Evolutionary conservation across 2,329 filamentous ascomycete genomes (phyloP).

Genomic region (Helotiales sp.): DNA sequence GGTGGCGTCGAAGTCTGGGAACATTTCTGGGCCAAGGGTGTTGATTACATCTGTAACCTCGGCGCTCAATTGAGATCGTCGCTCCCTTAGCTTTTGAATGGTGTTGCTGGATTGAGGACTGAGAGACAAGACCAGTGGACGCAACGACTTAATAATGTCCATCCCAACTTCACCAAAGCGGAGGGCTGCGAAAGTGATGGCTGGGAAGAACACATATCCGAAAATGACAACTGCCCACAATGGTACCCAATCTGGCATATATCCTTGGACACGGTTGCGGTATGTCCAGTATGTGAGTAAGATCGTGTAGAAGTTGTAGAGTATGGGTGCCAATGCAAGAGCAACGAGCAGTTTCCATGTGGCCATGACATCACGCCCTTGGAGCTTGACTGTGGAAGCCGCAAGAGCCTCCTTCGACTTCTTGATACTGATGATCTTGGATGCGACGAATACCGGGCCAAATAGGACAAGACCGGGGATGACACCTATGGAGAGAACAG

Average conservation of each 20-base stretch:
- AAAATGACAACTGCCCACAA: constrained; percentile 76
- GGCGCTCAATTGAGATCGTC: constrained; percentile 74
- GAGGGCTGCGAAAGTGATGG: constrained; percentile 89
- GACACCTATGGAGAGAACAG: constrained; percentile 77
- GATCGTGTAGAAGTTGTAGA: constrained; percentile 82
- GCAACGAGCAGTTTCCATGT: constrained; percentile 77
- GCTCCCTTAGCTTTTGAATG: constrained; percentile 75
- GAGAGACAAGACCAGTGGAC: constrained; percentile 83
- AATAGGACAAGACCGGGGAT: constrained; percentile 88
- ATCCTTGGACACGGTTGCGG: constrained; percentile 81
- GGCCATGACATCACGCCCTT: constrained; percentile 87
- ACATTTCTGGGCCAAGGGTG: constrained; percentile 92
- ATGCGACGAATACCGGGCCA: constrained; percentile 82
- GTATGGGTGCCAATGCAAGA: constrained; percentile 70
- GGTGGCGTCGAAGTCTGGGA: constrained; percentile 88
- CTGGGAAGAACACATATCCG: constrained; percentile 81
- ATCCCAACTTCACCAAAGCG: constrained; percentile 98
- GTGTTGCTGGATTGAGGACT: constrained; percentile 85
- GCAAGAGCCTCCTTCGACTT: constrained; percentile 86
- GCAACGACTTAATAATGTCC: constrained; percentile 95
- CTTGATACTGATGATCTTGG: constrained; percentile 79
- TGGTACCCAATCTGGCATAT: constrained; percentile 78
- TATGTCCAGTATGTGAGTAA: constrained; percentile 78
- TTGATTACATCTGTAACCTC: constrained; percentile 94
- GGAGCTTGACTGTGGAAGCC: constrained; percentile 85